Conservation (phyloP, 2,329 filamentous ascomycete genomes). For the Neonectria hederae region DNA sequence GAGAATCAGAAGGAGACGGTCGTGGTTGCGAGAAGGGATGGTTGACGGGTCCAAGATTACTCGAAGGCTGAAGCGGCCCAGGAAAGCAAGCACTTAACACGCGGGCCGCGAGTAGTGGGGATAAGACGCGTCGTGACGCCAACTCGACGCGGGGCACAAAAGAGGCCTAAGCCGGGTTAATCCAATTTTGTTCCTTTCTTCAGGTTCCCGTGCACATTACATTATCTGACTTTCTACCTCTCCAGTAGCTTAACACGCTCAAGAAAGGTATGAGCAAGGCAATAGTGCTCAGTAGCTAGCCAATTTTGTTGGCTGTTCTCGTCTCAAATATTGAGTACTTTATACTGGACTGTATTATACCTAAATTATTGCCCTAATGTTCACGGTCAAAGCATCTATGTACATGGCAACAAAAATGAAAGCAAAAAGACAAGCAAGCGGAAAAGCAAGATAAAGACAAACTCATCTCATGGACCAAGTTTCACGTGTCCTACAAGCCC, state of each 20-base stretch:
- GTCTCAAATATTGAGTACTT: not conserved
- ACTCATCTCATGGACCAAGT: not conserved
- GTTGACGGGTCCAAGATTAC: conserved; percentile 25
- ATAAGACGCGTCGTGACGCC: conserved; percentile 49
- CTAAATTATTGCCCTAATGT: not conserved
- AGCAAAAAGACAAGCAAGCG: not conserved
- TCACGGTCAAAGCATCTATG: not conserved
- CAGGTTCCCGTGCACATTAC: not conserved
- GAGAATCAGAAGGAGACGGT: not conserved
- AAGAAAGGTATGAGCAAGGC: not conserved
- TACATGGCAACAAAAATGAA: not conserved
- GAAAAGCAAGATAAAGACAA: not conserved
- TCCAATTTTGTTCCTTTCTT: not conserved
- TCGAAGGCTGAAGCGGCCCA: conserved; percentile 21
- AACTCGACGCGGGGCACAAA: conserved; percentile 42
- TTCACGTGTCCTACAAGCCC: not conserved
- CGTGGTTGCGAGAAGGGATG: conserved; percentile 3
- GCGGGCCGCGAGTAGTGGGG: conserved; percentile 36
- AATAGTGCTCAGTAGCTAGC: not conserved
- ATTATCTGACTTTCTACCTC: not conserved
- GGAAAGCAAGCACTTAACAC: conserved; percentile 48
- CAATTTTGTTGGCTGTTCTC: not conserved
- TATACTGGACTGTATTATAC: not conserved
- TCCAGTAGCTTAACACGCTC: not conserved
- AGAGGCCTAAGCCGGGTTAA: conserved; percentile 11